Percentiles rank a stretch among this genome's conserved stretches.
Evolutionary conservation across 495 filamentous ascomycete genomes (phyloP).

Genomic region (Terfezia claveryi): DNA sequence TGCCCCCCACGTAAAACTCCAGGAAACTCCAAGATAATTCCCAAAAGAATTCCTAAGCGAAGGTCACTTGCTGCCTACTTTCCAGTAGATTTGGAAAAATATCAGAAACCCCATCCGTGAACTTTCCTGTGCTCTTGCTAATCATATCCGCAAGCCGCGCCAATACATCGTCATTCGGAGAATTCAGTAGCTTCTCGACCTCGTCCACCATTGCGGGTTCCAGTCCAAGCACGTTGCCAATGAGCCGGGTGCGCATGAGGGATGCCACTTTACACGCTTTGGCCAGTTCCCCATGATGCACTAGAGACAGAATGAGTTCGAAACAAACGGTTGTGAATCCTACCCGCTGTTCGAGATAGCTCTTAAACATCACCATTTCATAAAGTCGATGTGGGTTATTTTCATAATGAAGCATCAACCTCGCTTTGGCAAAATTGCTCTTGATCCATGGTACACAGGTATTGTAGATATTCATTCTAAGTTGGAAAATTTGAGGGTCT

Average conservation of each 20-base stretch:
- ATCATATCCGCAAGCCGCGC: too few relatives aligned
- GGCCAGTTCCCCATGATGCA: neutral
- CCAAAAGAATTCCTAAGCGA: too few relatives aligned
- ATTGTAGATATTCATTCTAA: neutral
- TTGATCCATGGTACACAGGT: neutral
- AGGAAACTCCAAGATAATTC: too few relatives aligned
- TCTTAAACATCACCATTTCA: neutral
- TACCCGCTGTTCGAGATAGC: too few relatives aligned
- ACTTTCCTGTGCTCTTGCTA: too few relatives aligned
- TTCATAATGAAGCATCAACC: neutral
- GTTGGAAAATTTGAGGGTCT: constrained; percentile 1
- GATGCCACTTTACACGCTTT: neutral
- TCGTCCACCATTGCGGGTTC: neutral
- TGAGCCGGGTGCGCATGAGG: neutral
- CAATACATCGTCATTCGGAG: neutral
- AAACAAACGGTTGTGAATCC: neutral
- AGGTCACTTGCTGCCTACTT: too few relatives aligned
- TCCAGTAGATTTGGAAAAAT: too few relatives aligned
- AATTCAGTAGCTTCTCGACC: neutral
- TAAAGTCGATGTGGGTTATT: neutral
- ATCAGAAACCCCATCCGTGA: too few relatives aligned
- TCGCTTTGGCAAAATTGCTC: neutral
- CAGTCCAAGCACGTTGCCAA: neutral
- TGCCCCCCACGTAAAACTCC: too few relatives aligned
- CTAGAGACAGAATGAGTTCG: neutral